These are phyloP conservation scores for Medicago lupulina DNA, from an alignment of 306 rosid species.

Conservation along the genomic window DNA sequence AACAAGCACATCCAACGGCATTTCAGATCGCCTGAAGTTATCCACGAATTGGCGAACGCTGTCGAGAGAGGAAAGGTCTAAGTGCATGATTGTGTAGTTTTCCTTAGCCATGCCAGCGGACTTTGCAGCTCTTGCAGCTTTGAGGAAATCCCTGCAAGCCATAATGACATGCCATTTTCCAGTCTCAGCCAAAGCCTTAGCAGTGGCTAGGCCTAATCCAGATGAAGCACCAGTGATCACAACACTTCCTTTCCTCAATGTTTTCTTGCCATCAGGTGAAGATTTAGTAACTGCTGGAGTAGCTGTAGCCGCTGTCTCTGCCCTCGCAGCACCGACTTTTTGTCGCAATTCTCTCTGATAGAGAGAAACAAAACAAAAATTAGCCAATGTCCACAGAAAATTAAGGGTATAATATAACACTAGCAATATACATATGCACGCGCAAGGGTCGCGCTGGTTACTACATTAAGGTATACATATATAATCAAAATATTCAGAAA, in stretches of 20 bases:
- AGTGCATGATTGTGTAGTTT: constrained; percentile 86
- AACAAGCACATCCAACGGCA: constrained; percentile 85
- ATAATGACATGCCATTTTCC: constrained; percentile 96
- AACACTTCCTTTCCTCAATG: constrained; percentile 87
- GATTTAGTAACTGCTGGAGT: constrained; percentile 66
- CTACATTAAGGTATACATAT: too few relatives aligned
- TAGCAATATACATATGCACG: too few relatives aligned
- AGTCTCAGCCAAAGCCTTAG: constrained; percentile 92
- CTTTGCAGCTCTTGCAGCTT: constrained; percentile 95
- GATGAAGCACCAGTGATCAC: constrained; percentile 94
- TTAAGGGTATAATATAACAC: not conserved
- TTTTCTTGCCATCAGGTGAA: constrained; percentile 84
- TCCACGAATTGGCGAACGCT: constrained; percentile 93
- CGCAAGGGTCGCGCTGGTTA: too few relatives aligned
- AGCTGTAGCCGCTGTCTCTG: constrained; percentile 67
- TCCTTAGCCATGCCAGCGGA: constrained; percentile 84
- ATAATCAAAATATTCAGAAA: too few relatives aligned
- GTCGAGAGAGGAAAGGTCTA: constrained; percentile 94
- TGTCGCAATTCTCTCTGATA: constrained; percentile 63
- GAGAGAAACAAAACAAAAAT: not conserved
- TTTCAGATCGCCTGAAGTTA: constrained; percentile 64
- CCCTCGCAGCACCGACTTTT: constrained; percentile 60
- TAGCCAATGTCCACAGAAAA: not conserved
- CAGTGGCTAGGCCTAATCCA: constrained; percentile 96
- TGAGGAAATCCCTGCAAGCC: constrained; percentile 99